Percentiles rank a stretch among this genome's conserved stretches.
phyloP scores from a whole-genome alignment of 192 early-diverging fungal species.

The Dissophora globulifera region DNA sequence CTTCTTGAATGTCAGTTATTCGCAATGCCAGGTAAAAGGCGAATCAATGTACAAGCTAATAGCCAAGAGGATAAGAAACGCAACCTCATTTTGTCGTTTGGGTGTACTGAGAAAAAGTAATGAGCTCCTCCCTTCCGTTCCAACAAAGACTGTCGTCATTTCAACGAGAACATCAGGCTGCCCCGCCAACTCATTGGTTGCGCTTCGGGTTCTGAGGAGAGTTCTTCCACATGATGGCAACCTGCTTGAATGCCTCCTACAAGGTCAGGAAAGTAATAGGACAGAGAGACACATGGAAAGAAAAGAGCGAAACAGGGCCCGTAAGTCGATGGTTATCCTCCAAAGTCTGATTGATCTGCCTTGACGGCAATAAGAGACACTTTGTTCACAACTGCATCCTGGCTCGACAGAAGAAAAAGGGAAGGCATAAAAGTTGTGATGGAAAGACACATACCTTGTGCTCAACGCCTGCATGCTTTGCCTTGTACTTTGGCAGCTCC shows the following conservation, averaged over 20 bases:
- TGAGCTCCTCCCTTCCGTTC: no score
- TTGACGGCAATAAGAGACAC: background rate
- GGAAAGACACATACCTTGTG: slow-evolving; percentile 60
- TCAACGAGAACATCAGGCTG: no score
- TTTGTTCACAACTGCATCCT: no score
- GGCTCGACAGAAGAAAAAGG: background rate
- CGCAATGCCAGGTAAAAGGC: no score
- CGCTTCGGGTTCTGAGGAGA: slow-evolving; percentile 70
- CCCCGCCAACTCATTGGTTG: slow-evolving; percentile 30
- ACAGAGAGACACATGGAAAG: no score
- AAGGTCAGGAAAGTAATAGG: background rate
- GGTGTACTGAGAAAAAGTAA: no score
- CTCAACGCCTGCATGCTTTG: slow-evolving; percentile 61
- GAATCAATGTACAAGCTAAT: no score
- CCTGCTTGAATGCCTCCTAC: slow-evolving; percentile 71
- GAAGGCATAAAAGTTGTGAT: background rate
- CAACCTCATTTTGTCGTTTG: no score
- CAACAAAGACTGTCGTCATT: no score
- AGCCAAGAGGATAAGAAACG: no score
- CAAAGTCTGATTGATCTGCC: background rate
- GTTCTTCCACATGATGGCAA: slow-evolving; percentile 67
- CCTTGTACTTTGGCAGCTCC: slow-evolving; percentile 73
- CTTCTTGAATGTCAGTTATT: background rate
- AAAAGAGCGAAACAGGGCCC: no score
- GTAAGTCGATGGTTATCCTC: no score